Evolutionary conservation across 2,329 filamentous ascomycete genomes (phyloP).

Genomic region (Pezicula radicicola): DNA sequence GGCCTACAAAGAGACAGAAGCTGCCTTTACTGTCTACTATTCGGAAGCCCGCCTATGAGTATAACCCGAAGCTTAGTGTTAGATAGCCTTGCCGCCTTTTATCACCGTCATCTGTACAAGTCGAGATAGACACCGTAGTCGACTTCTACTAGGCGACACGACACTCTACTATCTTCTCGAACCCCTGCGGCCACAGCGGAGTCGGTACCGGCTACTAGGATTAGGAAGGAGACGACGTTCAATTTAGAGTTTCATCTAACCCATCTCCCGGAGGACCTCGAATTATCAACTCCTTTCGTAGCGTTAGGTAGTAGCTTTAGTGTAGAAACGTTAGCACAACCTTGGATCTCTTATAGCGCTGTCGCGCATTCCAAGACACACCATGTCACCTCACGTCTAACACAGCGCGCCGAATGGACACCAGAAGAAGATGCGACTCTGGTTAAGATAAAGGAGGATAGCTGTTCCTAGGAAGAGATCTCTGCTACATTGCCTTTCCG

Average conservation of each 20-base stretch:
- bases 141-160: neutral
- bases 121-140: no score
- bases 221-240: neutral
- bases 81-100: no score
- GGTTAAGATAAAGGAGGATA: constrained; percentile 7
- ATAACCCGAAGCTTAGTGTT: no score
- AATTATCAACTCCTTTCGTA: neutral
- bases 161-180: constrained; percentile 1
- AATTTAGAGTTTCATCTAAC: neutral
- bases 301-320: neutral
- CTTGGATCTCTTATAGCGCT: neutral
- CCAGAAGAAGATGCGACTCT: constrained; percentile 8
- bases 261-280: neutral
- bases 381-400: neutral
- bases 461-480: constrained; percentile 9
- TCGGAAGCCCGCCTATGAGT: no score
- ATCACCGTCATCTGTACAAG: no score
- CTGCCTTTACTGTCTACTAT: no score
- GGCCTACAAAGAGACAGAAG: no score
- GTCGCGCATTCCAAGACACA: neutral
- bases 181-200: constrained; percentile 2
- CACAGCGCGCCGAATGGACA: constrained; percentile 9
- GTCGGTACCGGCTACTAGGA: constrained; percentile 1
- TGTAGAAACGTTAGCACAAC: neutral
- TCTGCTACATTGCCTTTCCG: constrained; percentile 2